phyloP scores from a whole-genome alignment of 768 basidiomycete species.

The Kwoniella botswanensis region DNA sequence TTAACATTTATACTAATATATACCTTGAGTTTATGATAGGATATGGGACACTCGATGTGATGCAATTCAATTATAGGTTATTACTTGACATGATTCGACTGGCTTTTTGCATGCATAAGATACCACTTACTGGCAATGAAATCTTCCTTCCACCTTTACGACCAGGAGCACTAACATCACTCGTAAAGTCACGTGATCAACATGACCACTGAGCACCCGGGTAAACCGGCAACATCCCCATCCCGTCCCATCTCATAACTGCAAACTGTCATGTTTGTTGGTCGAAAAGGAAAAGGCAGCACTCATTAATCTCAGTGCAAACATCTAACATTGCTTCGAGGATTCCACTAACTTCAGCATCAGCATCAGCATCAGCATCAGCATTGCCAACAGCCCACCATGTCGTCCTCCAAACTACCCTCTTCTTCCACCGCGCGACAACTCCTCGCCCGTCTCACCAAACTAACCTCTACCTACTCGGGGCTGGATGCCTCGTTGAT shows the following conservation, averaged over 20 bases:
- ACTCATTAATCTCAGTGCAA: not conserved
- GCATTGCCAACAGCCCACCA: no score
- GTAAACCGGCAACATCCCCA: not conserved
- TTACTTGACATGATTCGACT: no score
- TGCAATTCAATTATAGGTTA: not conserved
- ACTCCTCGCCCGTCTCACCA: conserved; percentile 33
- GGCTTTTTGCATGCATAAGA: no score
- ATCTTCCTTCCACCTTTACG: no score
- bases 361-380: no score
- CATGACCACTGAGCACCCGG: no score
- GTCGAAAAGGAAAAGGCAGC: not conserved
- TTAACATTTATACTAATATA: not conserved
- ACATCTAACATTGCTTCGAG: not conserved
- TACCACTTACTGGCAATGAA: no score
- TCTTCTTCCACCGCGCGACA: not conserved
- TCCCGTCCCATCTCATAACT: no score
- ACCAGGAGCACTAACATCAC: no score
- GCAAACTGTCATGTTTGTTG: not conserved
- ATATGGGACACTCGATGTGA: not conserved
- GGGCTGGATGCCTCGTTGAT: conserved; percentile 56
- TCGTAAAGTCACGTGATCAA: no score
- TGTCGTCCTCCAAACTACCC: not conserved
- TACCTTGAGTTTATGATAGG: not conserved
- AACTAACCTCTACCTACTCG: conserved; percentile 43
- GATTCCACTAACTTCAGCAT: no score